Conservation (phyloP, 345 rosid species). For the Tarenaya hassleriana region DNA sequence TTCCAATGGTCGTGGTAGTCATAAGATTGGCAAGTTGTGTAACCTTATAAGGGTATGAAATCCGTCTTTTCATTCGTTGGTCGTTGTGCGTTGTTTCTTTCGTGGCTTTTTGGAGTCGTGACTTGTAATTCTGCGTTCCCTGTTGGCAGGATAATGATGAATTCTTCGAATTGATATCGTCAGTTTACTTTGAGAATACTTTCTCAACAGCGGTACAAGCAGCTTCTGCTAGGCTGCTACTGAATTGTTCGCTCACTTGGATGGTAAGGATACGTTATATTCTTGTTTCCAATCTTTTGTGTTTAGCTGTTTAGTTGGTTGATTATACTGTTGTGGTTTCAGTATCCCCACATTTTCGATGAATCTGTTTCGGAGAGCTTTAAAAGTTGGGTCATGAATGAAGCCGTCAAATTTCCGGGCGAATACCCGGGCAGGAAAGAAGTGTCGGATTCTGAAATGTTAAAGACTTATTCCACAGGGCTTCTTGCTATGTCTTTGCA, state of each 20-base stretch:
- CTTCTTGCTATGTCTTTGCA: conserved; percentile 83
- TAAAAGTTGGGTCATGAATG: conserved; percentile 88
- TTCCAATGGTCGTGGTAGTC: conserved; percentile 64
- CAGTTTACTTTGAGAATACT: conserved; percentile 69
- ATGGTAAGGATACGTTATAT: conserved; percentile 32
- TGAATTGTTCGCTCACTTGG: conserved; percentile 79
- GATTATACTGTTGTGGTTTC: conserved; percentile 24
- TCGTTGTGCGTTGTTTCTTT: not conserved
- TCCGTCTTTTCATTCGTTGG: not conserved
- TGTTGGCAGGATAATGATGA: conserved; percentile 85
- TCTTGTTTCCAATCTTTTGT: conserved; percentile 1
- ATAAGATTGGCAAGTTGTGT: conserved; percentile 73
- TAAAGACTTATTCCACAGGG: conserved; percentile 84
- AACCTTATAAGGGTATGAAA: conserved; percentile 58
- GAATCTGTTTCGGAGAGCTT: conserved; percentile 66
- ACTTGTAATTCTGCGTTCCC: conserved; percentile 11
- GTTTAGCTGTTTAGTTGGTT: conserved; percentile 9
- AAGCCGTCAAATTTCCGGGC: conserved; percentile 42
- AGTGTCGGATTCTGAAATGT: conserved; percentile 75
- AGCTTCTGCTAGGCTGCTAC: conserved; percentile 76
- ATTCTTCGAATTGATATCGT: conserved; percentile 87
- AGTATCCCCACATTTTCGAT: conserved; percentile 93
- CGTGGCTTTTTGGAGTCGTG: not conserved
- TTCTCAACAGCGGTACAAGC: conserved; percentile 74
- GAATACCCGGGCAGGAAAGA: conserved; percentile 55